phyloP scores from a whole-genome alignment of 106 monocot species.

The Dioscorea alata region DNA sequence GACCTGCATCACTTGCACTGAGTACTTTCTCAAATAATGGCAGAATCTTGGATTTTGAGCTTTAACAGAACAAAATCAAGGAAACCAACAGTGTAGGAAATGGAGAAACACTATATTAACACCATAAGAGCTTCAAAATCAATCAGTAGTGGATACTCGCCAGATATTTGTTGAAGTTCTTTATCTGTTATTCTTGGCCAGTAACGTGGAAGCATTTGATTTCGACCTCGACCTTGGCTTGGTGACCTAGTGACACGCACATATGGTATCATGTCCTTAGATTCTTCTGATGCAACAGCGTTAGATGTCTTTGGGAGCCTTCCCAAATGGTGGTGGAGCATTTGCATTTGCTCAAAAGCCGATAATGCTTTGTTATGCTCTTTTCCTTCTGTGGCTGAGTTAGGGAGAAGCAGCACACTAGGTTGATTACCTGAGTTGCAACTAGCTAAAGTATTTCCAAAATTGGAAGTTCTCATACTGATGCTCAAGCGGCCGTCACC shows the following conservation, averaged over 20 bases:
- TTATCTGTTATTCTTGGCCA: conserved; percentile 99
- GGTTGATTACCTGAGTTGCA: conserved; percentile 15
- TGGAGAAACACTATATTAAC: not conserved
- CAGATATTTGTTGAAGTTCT: conserved; percentile 96
- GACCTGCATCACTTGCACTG: conserved; percentile 97
- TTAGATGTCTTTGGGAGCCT: conserved; percentile 38
- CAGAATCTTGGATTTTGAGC: conserved; percentile 95
- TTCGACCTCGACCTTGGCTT: conserved; percentile 71
- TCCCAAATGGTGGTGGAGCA: conserved; percentile 38
- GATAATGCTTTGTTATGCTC: conserved; percentile 34
- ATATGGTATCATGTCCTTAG: conserved; percentile 48
- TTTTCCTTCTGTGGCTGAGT: conserved; percentile 32
- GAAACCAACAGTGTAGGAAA: conserved; percentile 16
- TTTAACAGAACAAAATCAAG: conserved; percentile 42
- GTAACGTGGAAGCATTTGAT: conserved; percentile 88
- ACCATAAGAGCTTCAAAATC: not conserved
- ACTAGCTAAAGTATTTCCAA: conserved; percentile 20
- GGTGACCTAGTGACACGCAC: conserved; percentile 86
- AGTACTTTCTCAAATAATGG: conserved; percentile 98
- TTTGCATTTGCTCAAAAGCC: conserved; percentile 45
- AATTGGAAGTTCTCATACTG: conserved; percentile 44
- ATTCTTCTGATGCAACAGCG: conserved; percentile 30
- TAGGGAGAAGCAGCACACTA: conserved; percentile 14
- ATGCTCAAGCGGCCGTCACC: conserved; percentile 9
- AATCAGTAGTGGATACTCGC: conserved; percentile 75